Conservation (phyloP, 2,329 filamentous ascomycete species). For the Calonectria pteridis region DNA sequence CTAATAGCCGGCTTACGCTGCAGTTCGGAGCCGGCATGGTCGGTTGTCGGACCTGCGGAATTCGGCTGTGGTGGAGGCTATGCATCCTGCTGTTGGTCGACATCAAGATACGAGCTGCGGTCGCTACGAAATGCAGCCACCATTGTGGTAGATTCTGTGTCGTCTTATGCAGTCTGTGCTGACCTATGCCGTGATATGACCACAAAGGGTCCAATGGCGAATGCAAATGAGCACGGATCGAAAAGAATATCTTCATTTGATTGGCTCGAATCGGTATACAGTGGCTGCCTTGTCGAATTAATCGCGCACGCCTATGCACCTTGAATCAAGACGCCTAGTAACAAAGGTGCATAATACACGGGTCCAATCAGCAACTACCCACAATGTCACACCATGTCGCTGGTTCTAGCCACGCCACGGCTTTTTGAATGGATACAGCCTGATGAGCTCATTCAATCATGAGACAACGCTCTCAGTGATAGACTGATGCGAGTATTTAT, state of each 20-base stretch:
- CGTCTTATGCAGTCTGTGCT: not conserved
- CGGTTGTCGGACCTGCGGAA: not conserved
- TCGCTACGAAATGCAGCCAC: not conserved
- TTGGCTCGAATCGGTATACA: not conserved
- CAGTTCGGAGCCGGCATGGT: not conserved
- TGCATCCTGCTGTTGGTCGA: not conserved
- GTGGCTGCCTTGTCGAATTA: not conserved
- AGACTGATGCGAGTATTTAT: not conserved
- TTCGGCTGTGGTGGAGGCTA: not conserved
- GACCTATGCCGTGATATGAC: not conserved
- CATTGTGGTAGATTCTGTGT: not conserved
- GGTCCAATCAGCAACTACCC: not conserved
- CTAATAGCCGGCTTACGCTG: not conserved
- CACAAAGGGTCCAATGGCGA: not conserved
- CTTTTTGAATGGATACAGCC: not conserved
- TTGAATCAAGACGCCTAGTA: not conserved
- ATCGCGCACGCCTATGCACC: not conserved
- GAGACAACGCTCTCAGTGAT: not conserved
- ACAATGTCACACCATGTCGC: not conserved
- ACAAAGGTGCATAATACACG: not conserved
- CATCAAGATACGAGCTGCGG: not conserved
- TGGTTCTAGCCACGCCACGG: not conserved
- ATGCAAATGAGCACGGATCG: not conserved
- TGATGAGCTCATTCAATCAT: not conserved
- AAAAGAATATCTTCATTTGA: not conserved